phyloP scores from a whole-genome alignment of 352 stramenopile species.

The Pythium brachiatum region DNA sequence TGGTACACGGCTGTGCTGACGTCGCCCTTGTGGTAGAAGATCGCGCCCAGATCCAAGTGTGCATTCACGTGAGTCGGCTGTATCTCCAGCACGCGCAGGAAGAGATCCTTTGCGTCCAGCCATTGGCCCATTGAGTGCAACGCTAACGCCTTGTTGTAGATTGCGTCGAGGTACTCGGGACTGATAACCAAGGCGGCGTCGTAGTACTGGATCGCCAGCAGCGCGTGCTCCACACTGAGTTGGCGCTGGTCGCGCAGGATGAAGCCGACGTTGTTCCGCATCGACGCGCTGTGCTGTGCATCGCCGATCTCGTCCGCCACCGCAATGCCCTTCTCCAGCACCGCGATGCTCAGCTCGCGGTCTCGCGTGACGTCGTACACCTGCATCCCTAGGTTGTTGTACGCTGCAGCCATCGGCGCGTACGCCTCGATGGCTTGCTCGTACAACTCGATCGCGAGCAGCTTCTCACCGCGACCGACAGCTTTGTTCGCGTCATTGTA shows the following conservation, averaged over 20 bases:
- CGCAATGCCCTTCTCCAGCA: conserved; percentile 40
- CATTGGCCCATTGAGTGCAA: conserved; percentile 39
- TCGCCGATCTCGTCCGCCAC: conserved; percentile 37
- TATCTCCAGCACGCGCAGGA: conserved; percentile 40
- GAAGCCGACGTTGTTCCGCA: conserved; percentile 78
- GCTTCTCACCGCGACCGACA: conserved; percentile 6
- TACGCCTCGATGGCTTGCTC: conserved; percentile 47
- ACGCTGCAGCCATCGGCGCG: conserved; percentile 45
- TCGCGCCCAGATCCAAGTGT: conserved; percentile 51
- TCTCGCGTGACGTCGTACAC: conserved; percentile 28
- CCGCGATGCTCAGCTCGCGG: conserved; percentile 31
- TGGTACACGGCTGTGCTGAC: conserved; percentile 39
- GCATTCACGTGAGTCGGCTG: conserved; percentile 40
- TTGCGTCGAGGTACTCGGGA: conserved; percentile 37
- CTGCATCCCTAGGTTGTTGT: conserved; percentile 81
- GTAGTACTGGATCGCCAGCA: conserved; percentile 60
- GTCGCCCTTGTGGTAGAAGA: conserved; percentile 46
- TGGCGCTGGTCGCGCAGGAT: conserved; percentile 33
- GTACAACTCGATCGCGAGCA: conserved; percentile 35
- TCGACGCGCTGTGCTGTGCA: conserved; percentile 36
- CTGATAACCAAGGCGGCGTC: conserved; percentile 41
- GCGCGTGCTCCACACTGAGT: conserved; percentile 34
- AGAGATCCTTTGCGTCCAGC: conserved; percentile 35
- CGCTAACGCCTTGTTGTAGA: conserved; percentile 76
- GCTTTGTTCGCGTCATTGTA: conserved; percentile 20